phyloP scores from a whole-genome alignment of 1,139 yeast species.

The Saccharomycopsis phalli region DNA sequence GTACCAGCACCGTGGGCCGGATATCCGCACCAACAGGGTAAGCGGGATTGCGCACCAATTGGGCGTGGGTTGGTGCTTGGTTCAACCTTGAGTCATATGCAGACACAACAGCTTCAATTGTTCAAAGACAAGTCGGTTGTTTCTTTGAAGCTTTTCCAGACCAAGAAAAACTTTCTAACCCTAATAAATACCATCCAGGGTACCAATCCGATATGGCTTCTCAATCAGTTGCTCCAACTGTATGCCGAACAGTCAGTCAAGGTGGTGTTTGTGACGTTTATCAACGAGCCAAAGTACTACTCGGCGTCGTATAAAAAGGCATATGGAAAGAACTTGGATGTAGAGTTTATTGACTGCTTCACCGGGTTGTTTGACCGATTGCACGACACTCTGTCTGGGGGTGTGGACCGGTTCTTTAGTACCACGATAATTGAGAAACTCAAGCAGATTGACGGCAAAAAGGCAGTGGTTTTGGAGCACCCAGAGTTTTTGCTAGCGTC shows the following conservation, averaged over 20 bases:
- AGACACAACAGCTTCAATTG: slow-evolving; percentile 14
- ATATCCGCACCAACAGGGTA: too few relatives aligned
- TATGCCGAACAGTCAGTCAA: background rate
- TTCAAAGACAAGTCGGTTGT: slow-evolving; percentile 12
- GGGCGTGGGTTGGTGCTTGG: too few relatives aligned
- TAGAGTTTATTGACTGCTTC: slow-evolving; percentile 16
- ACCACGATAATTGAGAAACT: slow-evolving; percentile 1
- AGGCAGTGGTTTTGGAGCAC: slow-evolving; percentile 5
- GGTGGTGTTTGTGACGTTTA: slow-evolving; percentile 13
- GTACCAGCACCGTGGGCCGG: too few relatives aligned
- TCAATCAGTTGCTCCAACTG: slow-evolving; percentile 9
- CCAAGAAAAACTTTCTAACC: background rate
- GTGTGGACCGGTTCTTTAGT: too few relatives aligned
- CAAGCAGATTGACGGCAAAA: background rate
- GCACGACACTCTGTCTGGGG: slow-evolving; percentile 2
- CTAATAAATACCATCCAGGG: slow-evolving; percentile 13
- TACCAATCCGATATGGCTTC: slow-evolving; percentile 16
- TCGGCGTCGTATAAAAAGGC: slow-evolving; percentile 10
- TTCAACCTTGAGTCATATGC: too few relatives aligned
- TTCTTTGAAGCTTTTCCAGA: slow-evolving; percentile 2
- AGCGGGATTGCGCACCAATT: too few relatives aligned
- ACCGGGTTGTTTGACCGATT: slow-evolving; percentile 8
- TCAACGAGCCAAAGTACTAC: slow-evolving; percentile 6
- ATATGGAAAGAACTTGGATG: background rate
- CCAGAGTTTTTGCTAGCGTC: slow-evolving; percentile 12